phyloP scores from a whole-genome alignment of 371 early-diverging fungal genomes.

The Haplosporangium sp. region DNA sequence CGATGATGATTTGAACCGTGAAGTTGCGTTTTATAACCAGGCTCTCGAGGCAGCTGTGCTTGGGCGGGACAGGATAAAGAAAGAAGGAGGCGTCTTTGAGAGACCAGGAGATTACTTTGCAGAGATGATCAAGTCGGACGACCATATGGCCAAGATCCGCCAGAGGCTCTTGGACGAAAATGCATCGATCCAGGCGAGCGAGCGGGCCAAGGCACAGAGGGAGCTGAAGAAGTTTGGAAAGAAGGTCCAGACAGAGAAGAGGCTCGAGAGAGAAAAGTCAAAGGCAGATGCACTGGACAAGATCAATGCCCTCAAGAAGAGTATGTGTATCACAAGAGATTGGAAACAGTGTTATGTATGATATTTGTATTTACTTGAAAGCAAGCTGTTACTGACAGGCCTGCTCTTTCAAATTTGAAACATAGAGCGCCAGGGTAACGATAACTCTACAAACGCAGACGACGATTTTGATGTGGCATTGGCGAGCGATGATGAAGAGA shows the following conservation, averaged over 20 bases:
- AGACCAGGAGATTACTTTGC: constrained; percentile 94
- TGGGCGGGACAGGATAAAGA: constrained; percentile 69
- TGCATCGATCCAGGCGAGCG: constrained; percentile 81
- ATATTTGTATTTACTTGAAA: too few species aligned
- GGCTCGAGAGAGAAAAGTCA: constrained; percentile 80
- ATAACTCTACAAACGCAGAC: constrained; percentile 61
- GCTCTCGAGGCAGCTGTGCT: constrained; percentile 81
- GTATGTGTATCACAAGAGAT: constrained; percentile 59
- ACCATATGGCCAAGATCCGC: constrained; percentile 90
- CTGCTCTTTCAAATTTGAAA: constrained; percentile 2
- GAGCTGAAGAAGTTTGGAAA: constrained; percentile 96
- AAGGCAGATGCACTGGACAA: constrained; percentile 90
- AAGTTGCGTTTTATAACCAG: constrained; percentile 90
- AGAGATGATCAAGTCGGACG: constrained; percentile 96
- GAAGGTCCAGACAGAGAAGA: constrained; percentile 93
- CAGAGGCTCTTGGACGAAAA: constrained; percentile 87
- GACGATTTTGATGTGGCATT: constrained; percentile 90
- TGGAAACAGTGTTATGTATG: not conserved
- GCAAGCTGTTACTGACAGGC: too few species aligned
- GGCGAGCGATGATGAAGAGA: constrained; percentile 69
- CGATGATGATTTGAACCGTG: constrained; percentile 89
- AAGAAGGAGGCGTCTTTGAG: constrained; percentile 78
- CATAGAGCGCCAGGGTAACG: constrained; percentile 71
- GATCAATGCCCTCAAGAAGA: constrained; percentile 91
- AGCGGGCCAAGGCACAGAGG: constrained; percentile 87